phyloP scores from a whole-genome alignment of 441 rosid genomes.

The Eruca vesicaria region DNA sequence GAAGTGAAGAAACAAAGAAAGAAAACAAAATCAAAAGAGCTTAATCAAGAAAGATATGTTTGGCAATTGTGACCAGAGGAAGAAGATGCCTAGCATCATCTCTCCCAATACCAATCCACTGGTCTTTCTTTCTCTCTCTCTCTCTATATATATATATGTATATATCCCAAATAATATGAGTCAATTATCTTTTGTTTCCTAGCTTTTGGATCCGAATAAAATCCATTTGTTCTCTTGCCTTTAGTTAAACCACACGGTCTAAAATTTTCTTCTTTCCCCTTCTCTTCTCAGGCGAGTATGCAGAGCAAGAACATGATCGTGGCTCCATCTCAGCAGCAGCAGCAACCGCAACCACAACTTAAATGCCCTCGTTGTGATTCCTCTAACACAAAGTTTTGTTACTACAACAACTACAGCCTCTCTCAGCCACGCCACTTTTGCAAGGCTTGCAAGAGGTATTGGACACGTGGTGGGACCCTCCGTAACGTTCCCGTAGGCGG shows the following conservation, averaged over 20 bases:
- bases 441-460: constrained; percentile 39
- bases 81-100: constrained; percentile 31
- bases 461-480: constrained; percentile 40
- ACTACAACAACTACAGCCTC: constrained; percentile 41
- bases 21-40: constrained; percentile 17
- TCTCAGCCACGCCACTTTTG: constrained; percentile 39
- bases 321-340: constrained; percentile 28
- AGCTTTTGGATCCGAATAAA: constrained; percentile 39
- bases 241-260: constrained; percentile 36
- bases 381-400: constrained; percentile 37
- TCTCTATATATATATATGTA: not conserved
- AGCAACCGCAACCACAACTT: constrained; percentile 27
- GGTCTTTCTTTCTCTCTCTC: constrained; percentile 21
- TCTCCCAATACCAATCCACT: constrained; percentile 33
- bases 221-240: constrained; percentile 27
- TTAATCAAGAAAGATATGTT: constrained; percentile 37
- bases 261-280: not conserved
- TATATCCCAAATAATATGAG: constrained; percentile 12
- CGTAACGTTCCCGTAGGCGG: constrained; percentile 40
- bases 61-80: constrained; percentile 34
- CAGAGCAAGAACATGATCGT: constrained; percentile 36
- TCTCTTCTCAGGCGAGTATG: constrained; percentile 32
- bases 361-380: constrained; percentile 42
- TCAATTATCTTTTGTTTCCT: constrained; percentile 31
- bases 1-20: constrained; percentile 21